phyloP scores from a whole-genome alignment of 2,329 filamentous ascomycete genomes.

The Rhexocercosporidium sp. region DNA sequence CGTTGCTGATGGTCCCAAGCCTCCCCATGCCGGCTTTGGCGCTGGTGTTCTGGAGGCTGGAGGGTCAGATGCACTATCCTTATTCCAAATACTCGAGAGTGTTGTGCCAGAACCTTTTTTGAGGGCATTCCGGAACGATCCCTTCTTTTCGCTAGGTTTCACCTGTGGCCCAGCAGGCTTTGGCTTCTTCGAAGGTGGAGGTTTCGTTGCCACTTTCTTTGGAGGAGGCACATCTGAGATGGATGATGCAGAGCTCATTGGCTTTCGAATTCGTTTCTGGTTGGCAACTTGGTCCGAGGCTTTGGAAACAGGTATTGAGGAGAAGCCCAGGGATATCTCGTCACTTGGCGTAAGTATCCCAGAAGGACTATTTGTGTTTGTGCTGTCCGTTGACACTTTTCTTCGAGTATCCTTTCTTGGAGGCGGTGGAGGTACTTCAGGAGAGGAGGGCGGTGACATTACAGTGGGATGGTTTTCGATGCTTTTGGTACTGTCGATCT shows the following conservation, averaged over 20 bases:
- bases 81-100: slow-evolving; percentile 55
- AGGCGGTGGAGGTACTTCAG: slow-evolving; percentile 4
- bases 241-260: slow-evolving; percentile 37
- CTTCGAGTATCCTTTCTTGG: slow-evolving; percentile 4
- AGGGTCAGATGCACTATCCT: slow-evolving; percentile 45
- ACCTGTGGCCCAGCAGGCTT: slow-evolving; percentile 38
- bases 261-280: slow-evolving; percentile 41
- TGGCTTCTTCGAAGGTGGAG: slow-evolving; percentile 39
- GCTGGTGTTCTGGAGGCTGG: slow-evolving; percentile 31
- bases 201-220: slow-evolving; percentile 38
- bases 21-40: slow-evolving; percentile 36
- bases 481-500: background rate
- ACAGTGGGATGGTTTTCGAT: slow-evolving; percentile 1
- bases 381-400: background rate
- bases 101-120: slow-evolving; percentile 54
- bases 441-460: slow-evolving; percentile 20
- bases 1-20: slow-evolving; percentile 30
- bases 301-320: slow-evolving; percentile 19
- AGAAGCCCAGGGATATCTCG: slow-evolving; percentile 12
- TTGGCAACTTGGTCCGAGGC: slow-evolving; percentile 35
- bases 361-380: slow-evolving; percentile 6
- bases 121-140: slow-evolving; percentile 55
- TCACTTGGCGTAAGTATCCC: slow-evolving; percentile 7
- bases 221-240: slow-evolving; percentile 28
- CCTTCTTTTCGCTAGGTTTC: slow-evolving; percentile 50